These are phyloP conservation scores for Heterobasidion parviporum DNA, from an alignment of 1,284 basidiomycete genomes.

Conservation along the genomic window DNA sequence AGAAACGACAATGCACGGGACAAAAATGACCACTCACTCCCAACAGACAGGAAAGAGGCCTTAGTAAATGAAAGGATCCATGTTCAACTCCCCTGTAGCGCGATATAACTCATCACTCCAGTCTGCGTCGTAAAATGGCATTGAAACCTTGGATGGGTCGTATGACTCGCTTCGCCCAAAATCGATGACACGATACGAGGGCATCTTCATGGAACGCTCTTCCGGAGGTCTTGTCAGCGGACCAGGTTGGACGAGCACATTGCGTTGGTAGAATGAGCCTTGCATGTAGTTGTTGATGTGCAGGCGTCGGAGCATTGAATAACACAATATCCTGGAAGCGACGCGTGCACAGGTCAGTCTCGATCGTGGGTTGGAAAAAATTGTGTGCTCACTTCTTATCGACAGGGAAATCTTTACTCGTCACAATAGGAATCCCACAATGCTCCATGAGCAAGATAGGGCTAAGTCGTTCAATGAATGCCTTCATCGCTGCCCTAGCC, in stretches of 20 bases:
- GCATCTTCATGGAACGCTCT: conserved; percentile 14
- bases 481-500: conserved; percentile 4
- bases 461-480: conserved; percentile 20
- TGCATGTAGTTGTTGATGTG: conserved; percentile 32
- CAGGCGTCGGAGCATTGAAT: conserved; percentile 34
- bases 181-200: conserved; percentile 44
- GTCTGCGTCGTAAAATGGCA: too few relatives aligned
- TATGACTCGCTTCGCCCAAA: conserved; percentile 27
- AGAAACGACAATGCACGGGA: too few relatives aligned
- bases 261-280: conserved; percentile 33
- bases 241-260: conserved; percentile 38
- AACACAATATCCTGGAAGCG: conserved; percentile 28
- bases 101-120: too few relatives aligned
- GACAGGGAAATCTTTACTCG: conserved; percentile 16
- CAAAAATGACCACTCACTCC: too few relatives aligned
- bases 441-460: conserved; percentile 43
- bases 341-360: neutral
- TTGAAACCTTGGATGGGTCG: neutral
- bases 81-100: too few relatives aligned
- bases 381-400: conserved; percentile 24
- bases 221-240: conserved; percentile 28
- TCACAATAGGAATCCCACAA: conserved; percentile 31
- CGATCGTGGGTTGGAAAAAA: neutral
- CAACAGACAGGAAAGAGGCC: too few relatives aligned
- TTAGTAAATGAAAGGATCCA: too few relatives aligned